phyloP scores from a whole-genome alignment of 23 red algal species.

The Cyanidioschyzon merolae region DNA sequence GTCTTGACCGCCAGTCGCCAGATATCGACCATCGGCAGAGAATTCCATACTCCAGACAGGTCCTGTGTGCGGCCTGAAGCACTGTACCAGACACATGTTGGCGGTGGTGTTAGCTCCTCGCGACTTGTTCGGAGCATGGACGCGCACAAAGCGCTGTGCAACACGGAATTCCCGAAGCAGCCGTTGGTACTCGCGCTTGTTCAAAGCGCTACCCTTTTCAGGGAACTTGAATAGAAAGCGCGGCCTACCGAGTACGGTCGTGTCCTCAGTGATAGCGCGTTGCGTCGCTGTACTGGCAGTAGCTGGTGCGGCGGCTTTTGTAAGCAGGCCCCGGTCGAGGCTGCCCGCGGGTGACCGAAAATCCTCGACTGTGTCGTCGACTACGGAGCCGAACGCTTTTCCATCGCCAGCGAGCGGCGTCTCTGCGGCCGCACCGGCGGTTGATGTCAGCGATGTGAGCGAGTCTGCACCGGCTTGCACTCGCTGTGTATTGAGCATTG shows the following conservation, averaged over 20 bases:
- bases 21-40: slow-evolving; percentile 32
- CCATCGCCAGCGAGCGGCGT: too few relatives aligned
- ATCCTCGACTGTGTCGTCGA: neutral
- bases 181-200: slow-evolving; percentile 2
- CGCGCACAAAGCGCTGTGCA: slow-evolving; percentile 34
- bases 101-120: slow-evolving; percentile 20
- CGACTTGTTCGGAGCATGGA: slow-evolving; percentile 33
- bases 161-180: neutral
- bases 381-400: too few relatives aligned
- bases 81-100: slow-evolving; percentile 57
- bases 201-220: neutral
- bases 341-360: neutral
- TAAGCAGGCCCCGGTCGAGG: neutral
- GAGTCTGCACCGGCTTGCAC: too few relatives aligned
- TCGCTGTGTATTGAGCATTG: too few relatives aligned
- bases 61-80: slow-evolving; percentile 44
- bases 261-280: too few relatives aligned
- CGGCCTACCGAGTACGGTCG: neutral
- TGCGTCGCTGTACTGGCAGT: too few relatives aligned
- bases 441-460: too few relatives aligned
- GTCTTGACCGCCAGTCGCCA: slow-evolving; percentile 66
- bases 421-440: too few relatives aligned
- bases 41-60: slow-evolving; percentile 67
- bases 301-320: too few relatives aligned
- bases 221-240: neutral